Conservation (phyloP, 2,329 filamentous ascomycete species). For the Xylaria polymorpha region DNA sequence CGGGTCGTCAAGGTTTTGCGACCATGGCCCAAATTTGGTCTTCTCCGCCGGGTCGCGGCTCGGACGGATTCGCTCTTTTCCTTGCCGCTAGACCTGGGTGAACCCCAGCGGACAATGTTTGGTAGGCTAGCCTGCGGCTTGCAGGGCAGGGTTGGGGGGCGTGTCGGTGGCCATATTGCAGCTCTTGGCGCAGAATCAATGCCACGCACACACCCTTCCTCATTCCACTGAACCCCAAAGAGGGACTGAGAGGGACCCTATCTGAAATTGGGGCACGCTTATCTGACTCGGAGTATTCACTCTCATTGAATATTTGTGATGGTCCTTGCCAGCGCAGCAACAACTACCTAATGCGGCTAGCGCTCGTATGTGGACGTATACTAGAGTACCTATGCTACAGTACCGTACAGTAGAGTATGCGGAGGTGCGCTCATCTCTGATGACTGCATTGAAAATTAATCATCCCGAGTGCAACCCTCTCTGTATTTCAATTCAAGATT, state of each 20-base stretch:
- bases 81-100: conserved; percentile 49
- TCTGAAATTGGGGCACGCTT: conserved; percentile 50
- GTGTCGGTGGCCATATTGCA: conserved; percentile 48
- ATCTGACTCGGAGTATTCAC: conserved; percentile 51
- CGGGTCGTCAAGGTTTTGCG: conserved; percentile 45
- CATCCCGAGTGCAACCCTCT: background rate
- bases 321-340: conserved; percentile 44
- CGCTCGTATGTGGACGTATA: conserved; percentile 20
- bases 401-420: no score
- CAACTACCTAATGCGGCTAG: conserved; percentile 47
- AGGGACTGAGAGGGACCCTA: conserved; percentile 1
- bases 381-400: no score
- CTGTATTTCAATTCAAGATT: background rate
- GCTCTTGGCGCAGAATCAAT: conserved; percentile 43
- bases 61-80: conserved; percentile 50
- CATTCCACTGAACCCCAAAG: conserved; percentile 35
- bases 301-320: conserved; percentile 42
- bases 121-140: conserved; percentile 45
- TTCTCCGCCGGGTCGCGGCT: conserved; percentile 50
- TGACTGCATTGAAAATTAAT: conserved; percentile 15
- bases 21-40: conserved; percentile 49
- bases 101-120: conserved; percentile 46
- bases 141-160: conserved; percentile 44
- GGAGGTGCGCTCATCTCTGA: conserved; percentile 6
- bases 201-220: conserved; percentile 42